Base-by-base conservation (phyloP, 345 rosid species). In the Firmiana major region DNA sequence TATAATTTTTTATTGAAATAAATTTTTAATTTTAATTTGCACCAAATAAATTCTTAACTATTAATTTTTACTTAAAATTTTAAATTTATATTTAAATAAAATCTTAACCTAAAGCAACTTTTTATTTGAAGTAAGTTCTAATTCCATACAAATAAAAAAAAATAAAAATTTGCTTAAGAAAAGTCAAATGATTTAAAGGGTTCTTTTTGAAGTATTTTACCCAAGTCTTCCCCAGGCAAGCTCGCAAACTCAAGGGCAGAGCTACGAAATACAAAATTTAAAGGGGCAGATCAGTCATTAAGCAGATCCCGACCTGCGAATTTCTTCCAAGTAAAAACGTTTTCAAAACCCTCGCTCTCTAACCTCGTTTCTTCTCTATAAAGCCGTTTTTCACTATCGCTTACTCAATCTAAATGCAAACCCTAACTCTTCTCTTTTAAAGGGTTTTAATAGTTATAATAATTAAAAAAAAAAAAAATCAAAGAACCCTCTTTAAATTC, bases 281-380 rank as follows among this genome's bases (percentile, higher is more conserved):
- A 0, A 26, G 55, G 78, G 80, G 78, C 60, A 76, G 26, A 83
- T 63, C 22, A 8, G 80, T 73, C 59, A 57, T 15, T 45, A 28
- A 3, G 1, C 2, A 58, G 19, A 51, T 7, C 4, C 31, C 7
- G 43, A 65, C 72, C 22, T 55, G 21, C 46, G 59, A 70, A 63
- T 81, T 70, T 60, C 22, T 24, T 16, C 6, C 0, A 46, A 28
- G 54, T 49, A 74, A 60, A 49, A 34, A 64, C 73, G 75, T 81
- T 82, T 84, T 81, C 82, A 85, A 91, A 89, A 84, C 89, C 89
- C 86, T 84, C 82, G 81, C 66, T 53, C 16, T 24, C 80, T 69
- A 81, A 75, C 80, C 87, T 77, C 60, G 22, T 9, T 3, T 38
- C 26, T 26, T 68, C 42, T 16, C 64, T 12, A 36, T 59, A 38